Conservation (phyloP, 208 protist genomes). For the Herpetomonas tarakana region DNA sequence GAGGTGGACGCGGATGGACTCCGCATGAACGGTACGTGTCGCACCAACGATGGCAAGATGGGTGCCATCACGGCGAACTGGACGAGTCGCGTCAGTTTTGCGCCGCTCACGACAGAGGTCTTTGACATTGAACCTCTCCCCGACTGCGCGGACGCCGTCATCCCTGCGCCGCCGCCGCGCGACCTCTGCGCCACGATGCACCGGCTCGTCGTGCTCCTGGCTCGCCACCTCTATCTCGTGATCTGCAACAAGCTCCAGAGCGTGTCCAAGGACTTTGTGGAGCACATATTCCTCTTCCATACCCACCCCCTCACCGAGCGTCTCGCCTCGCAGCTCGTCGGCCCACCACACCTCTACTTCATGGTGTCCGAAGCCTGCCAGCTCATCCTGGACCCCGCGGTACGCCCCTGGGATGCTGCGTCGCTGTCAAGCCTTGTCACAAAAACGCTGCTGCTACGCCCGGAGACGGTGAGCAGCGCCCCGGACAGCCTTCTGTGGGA, state of each 20-base stretch:
- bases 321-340: constrained; percentile 44
- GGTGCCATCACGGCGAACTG: constrained; percentile 60
- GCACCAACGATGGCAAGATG: constrained; percentile 42
- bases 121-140: constrained; percentile 79
- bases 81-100: constrained; percentile 31
- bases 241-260: constrained; percentile 48
- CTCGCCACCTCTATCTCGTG: constrained; percentile 83
- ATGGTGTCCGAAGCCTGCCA: constrained; percentile 59
- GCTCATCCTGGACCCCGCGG: constrained; percentile 52
- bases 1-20: constrained; percentile 72
- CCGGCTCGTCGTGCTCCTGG: constrained; percentile 83
- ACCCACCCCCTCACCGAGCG: constrained; percentile 69
- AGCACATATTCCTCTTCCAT: constrained; percentile 64
- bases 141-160: constrained; percentile 52
- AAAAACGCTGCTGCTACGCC: constrained; percentile 60
- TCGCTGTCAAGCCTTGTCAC: constrained; percentile 59
- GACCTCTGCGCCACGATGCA: constrained; percentile 54
- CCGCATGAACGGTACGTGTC: constrained; percentile 63
- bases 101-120: constrained; percentile 45
- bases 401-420: constrained; percentile 75
- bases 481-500: constrained; percentile 77
- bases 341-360: constrained; percentile 43
- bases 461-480: constrained; percentile 31
- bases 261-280: constrained; percentile 43
- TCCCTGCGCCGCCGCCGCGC: constrained; percentile 40